Evolutionary conservation across 2,329 filamentous ascomycete genomes (phyloP).

Genomic region (Fusarium begoniae): DNA sequence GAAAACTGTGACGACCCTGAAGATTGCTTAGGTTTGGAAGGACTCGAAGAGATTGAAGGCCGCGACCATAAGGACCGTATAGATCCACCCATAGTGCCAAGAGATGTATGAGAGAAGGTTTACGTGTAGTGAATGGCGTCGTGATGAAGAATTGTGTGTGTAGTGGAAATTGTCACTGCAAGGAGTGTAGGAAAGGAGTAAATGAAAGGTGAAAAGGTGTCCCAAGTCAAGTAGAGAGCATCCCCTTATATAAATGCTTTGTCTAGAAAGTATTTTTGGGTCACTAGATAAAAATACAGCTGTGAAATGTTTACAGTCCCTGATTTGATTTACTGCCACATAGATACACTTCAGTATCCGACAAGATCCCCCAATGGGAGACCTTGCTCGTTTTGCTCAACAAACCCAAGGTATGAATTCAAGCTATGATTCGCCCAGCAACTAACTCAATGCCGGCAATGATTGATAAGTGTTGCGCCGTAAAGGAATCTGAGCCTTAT

Average conservation of each 20-base stretch:
- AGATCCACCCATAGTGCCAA: not conserved
- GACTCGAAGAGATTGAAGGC: not conserved
- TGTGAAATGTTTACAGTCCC: not conserved
- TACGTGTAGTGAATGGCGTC: not conserved
- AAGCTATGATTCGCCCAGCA: not conserved
- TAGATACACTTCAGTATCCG: not conserved
- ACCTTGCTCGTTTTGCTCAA: not conserved
- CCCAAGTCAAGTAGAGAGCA: not conserved
- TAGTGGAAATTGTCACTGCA: not conserved
- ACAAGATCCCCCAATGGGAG: not conserved
- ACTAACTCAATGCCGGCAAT: not conserved
- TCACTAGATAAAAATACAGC: no score
- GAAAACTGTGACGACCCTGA: not conserved
- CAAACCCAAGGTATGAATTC: not conserved
- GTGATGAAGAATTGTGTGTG: no score
- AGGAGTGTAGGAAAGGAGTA: not conserved
- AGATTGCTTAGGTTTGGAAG: not conserved
- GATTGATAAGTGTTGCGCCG: not conserved
- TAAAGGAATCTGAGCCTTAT: not conserved
- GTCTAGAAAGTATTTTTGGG: not conserved
- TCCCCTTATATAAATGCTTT: not conserved
- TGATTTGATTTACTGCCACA: not conserved
- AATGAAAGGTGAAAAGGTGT: not conserved
- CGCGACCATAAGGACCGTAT: not conserved
- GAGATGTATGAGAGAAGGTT: not conserved